These are phyloP conservation scores for Eucalyptus pauciflora DNA, from an alignment of 345 rosid species.

Conservation along the genomic window DNA sequence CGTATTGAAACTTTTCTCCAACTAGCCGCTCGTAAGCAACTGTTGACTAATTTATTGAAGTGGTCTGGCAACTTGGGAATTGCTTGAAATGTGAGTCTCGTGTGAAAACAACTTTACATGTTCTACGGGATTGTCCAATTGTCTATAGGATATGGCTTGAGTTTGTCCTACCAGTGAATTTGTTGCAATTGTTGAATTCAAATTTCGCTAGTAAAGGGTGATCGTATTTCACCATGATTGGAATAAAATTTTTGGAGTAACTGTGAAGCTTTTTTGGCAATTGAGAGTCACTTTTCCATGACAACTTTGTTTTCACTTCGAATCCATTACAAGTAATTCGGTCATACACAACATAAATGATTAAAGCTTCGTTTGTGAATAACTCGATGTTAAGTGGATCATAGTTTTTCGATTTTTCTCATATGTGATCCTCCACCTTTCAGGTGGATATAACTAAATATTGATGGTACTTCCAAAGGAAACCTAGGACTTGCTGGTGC, in stretches of 20 bases:
- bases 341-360: too few relatives aligned
- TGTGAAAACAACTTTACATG: neutral
- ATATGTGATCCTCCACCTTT: neutral
- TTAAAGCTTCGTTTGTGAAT: neutral
- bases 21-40: neutral
- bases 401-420: neutral
- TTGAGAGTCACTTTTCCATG: too few relatives aligned
- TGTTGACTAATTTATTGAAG: neutral
- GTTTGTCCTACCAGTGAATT: neutral
- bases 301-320: neutral
- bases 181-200: neutral
- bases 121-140: neutral
- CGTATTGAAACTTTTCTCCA: neutral
- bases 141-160: neutral
- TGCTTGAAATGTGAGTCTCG: neutral
- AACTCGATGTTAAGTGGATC: neutral
- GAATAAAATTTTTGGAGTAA: neutral
- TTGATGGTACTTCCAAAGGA: neutral
- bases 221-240: neutral
- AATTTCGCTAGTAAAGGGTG: neutral
- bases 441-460: neutral
- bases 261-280: neutral
- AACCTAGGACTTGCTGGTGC: neutral
- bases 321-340: accelerated
- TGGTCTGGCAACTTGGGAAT: neutral